These are phyloP conservation scores for Coemansia reversa DNA, from an alignment of 192 early-diverging fungal genomes.

Conservation along the genomic window DNA sequence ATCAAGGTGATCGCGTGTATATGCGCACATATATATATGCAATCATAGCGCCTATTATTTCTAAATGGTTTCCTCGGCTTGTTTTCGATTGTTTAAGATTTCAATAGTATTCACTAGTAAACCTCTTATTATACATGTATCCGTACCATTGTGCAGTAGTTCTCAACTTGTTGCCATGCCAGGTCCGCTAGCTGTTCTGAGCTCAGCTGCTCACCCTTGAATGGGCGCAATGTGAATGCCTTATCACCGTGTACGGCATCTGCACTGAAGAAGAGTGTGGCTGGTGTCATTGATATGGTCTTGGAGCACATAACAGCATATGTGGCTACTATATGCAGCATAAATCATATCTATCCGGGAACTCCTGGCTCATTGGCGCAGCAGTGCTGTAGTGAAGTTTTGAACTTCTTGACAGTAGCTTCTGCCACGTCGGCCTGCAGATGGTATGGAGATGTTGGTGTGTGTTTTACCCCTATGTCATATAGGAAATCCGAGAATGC, in stretches of 20 bases:
- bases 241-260: neutral
- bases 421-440: conserved; percentile 16
- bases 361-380: neutral
- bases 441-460: neutral
- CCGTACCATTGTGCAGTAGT: neutral
- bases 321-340: neutral
- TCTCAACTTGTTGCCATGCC: neutral
- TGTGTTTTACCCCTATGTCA: neutral
- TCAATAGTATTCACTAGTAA: no score
- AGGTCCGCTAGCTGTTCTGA: neutral
- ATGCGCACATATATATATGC: no score
- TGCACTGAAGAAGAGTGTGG: neutral
- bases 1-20: no score
- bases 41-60: no score
- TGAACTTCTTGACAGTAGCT: conserved; percentile 18
- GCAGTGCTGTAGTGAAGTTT: conserved; percentile 7
- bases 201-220: neutral
- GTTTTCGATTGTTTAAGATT: no score
- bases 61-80: no score
- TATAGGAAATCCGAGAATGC: conserved; percentile 4
- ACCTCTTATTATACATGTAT: no score
- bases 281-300: neutral
- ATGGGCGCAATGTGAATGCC: neutral
- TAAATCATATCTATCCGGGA: neutral
- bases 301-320: conserved; percentile 15